Conservation (phyloP, 2,329 filamentous ascomycete species). For the Phoma sp. region DNA sequence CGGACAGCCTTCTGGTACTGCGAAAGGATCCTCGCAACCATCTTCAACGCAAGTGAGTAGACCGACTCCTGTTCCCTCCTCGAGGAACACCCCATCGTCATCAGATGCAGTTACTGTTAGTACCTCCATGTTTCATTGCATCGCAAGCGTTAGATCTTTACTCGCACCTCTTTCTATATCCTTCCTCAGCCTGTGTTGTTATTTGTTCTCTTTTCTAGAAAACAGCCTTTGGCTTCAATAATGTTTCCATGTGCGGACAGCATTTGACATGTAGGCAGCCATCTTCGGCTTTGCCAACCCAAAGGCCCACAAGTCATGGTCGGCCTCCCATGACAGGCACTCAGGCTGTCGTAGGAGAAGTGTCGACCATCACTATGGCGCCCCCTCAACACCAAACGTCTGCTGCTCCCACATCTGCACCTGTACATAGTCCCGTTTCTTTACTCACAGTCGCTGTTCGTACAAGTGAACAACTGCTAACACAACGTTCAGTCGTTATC, state of each 20-base stretch:
- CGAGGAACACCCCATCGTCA: slow-evolving; percentile 24
- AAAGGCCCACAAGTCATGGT: slow-evolving; percentile 29
- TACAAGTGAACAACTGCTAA: background rate
- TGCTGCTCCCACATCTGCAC: slow-evolving; percentile 14
- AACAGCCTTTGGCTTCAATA: background rate
- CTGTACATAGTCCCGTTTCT: slow-evolving; percentile 29
- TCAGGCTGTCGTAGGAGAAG: slow-evolving; percentile 34
- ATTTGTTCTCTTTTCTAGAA: background rate
- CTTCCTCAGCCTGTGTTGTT: slow-evolving; percentile 4
- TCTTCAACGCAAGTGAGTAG: slow-evolving; percentile 40
- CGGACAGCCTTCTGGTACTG: slow-evolving; percentile 66
- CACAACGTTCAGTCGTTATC: background rate
- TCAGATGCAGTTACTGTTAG: slow-evolving; percentile 38
- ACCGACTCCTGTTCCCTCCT: slow-evolving; percentile 22
- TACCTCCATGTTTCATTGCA: slow-evolving; percentile 31
- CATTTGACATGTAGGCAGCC: slow-evolving; percentile 48
- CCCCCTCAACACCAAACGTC: slow-evolving; percentile 10
- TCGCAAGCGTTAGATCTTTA: slow-evolving; percentile 23
- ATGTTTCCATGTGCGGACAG: slow-evolving; percentile 12
- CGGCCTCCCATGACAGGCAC: slow-evolving; percentile 36
- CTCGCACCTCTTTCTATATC: slow-evolving; percentile 6
- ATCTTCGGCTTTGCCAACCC: slow-evolving; percentile 41
- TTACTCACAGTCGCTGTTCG: background rate
- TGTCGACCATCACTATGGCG: slow-evolving; percentile 25
- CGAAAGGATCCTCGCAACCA: slow-evolving; percentile 43